Percentiles rank a stretch among this genome's conserved stretches.
Conservation (phyloP, 164 flowering plant species). For the Kingdonia uniflora region DNA sequence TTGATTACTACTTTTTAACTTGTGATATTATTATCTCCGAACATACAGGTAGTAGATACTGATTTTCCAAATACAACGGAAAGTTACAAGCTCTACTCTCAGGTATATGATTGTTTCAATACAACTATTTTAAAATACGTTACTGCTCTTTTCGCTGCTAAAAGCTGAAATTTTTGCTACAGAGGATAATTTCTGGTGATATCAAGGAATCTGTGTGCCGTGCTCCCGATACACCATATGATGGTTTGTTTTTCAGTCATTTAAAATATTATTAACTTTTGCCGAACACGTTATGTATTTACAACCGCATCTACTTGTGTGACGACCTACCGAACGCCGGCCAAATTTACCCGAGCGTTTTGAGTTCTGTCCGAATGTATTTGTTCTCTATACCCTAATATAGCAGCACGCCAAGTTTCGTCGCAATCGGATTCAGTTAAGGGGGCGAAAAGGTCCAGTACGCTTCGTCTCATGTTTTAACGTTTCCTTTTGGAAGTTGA, state of each 20-base stretch:
- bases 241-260: conserved; percentile 47
- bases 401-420: no score
- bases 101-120: conserved; percentile 34
- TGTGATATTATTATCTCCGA: neutral
- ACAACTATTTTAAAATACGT: conserved; percentile 1
- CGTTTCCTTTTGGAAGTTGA: no score
- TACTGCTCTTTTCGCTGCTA: conserved; percentile 6
- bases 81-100: conserved; percentile 81
- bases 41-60: conserved; percentile 56
- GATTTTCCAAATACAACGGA: conserved; percentile 92
- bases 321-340: no score
- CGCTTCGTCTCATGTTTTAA: no score
- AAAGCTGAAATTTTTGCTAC: conserved; percentile 12
- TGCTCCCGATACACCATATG: conserved; percentile 93
- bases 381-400: no score
- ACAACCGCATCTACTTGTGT: no score
- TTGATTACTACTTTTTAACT: no score
- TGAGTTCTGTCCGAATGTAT: no score
- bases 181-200: conserved; percentile 88
- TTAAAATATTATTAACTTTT: conserved; percentile 2
- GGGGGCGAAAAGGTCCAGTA: no score
- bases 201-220: conserved; percentile 94
- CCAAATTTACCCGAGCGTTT: no score
- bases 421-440: no score
- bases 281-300: no score